Evolutionary conservation across 768 basidiomycete species (phyloP).

Genomic region (Collybia sp.): DNA sequence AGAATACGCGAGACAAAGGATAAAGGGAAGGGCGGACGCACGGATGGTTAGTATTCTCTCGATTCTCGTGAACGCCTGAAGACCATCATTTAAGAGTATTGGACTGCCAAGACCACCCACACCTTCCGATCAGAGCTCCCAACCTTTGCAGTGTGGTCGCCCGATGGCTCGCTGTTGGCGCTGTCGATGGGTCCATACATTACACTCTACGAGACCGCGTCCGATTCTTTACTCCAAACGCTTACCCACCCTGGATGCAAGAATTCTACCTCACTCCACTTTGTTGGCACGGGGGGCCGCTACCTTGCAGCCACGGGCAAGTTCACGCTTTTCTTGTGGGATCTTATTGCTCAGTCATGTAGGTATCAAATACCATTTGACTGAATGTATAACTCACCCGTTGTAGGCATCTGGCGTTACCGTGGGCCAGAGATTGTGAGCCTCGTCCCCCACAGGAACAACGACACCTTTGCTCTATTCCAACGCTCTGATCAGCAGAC

Average conservation of each 20-base stretch:
- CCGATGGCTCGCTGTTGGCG: slow-evolving; percentile 82
- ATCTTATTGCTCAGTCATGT: slow-evolving; percentile 63
- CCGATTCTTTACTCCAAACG: slow-evolving; percentile 54
- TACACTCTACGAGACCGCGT: slow-evolving; percentile 68
- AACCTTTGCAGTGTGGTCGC: slow-evolving; percentile 69
- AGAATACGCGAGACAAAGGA: slow-evolving; percentile 43
- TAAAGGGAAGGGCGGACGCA: slow-evolving; percentile 42
- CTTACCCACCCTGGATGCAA: slow-evolving; percentile 54
- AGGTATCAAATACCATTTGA: slow-evolving; percentile 16
- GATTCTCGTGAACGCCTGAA: not conserved
- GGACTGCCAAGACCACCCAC: slow-evolving; percentile 76
- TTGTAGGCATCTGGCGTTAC: slow-evolving; percentile 58
- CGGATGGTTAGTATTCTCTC: slow-evolving; percentile 42
- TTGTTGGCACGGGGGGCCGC: slow-evolving; percentile 69
- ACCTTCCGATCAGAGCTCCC: slow-evolving; percentile 67
- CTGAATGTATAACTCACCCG: not conserved
- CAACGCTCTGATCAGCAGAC: slow-evolving; percentile 32
- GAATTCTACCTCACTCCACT: slow-evolving; percentile 42
- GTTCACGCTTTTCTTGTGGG: slow-evolving; percentile 62
- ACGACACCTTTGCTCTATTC: slow-evolving; percentile 59
- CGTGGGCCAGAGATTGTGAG: slow-evolving; percentile 30
- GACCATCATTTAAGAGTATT: slow-evolving; percentile 52
- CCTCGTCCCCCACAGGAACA: slow-evolving; percentile 51
- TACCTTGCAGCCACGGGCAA: slow-evolving; percentile 55
- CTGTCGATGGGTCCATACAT: slow-evolving; percentile 64